These are phyloP conservation scores for Microcyclospora tardicrescens DNA, from an alignment of 2,329 filamentous ascomycete genomes.

Conservation along the genomic window DNA sequence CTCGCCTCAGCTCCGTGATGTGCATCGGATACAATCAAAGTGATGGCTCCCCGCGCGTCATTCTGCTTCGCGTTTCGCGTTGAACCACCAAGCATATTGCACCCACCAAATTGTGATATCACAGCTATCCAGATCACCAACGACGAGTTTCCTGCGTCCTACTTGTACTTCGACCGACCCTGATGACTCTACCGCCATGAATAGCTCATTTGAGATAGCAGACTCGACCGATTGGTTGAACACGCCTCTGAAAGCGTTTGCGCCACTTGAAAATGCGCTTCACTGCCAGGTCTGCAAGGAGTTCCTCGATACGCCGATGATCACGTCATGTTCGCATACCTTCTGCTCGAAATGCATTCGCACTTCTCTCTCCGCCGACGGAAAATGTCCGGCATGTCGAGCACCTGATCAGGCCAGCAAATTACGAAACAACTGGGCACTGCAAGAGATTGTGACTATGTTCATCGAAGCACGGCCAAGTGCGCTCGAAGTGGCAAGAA, in stretches of 20 bases:
- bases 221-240: slow-evolving; percentile 78
- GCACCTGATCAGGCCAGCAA: slow-evolving; percentile 69
- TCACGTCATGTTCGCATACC: slow-evolving; percentile 87
- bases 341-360: slow-evolving; percentile 96
- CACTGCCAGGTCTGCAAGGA: slow-evolving; percentile 98
- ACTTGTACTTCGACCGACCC: too few species aligned
- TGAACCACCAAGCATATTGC: too few species aligned
- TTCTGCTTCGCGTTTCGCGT: too few species aligned
- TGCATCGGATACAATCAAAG: too few species aligned
- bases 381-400: slow-evolving; percentile 78
- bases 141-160: too few species aligned
- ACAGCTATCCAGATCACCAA: too few species aligned
- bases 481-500: slow-evolving; percentile 51
- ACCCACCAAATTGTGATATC: too few species aligned
- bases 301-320: slow-evolving; percentile 87
- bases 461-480: slow-evolving; percentile 54
- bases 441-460: slow-evolving; percentile 71
- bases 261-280: slow-evolving; percentile 66
- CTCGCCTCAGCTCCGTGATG: too few species aligned
- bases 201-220: slow-evolving; percentile 35
- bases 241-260: slow-evolving; percentile 54
- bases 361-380: slow-evolving; percentile 66
- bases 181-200: slow-evolving; percentile 1
- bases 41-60: too few species aligned
- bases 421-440: slow-evolving; percentile 67